Base-by-base conservation (phyloP, 495 filamentous ascomycete species). In the Talaromyces wortmannii region DNA sequence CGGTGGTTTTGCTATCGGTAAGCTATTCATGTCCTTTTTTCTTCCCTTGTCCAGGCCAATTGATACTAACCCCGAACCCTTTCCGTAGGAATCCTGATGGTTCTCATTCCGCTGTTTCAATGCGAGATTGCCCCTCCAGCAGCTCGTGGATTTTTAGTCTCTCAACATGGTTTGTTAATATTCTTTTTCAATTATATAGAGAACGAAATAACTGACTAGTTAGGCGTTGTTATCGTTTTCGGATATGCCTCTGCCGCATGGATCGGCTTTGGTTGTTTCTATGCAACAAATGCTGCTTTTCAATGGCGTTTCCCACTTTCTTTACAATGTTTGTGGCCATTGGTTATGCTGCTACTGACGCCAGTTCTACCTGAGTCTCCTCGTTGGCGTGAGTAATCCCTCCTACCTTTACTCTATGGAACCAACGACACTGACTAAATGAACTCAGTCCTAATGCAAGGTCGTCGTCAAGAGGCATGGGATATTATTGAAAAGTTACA, bases 101-200 rank as follows among this genome's bases (percentile, higher is more conserved):
- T 43, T 8, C 31, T 53, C 31, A 42, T 53, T 42, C 50, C 50
- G 11, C 18, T 53, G 3, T 53, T 42, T 53, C 50, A 53, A 31
- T 53, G 32, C 33, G 50, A 53, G 50, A 43, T 53, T 5, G 32
- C 50, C 8, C 50, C 50, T 40, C 50, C 50, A 6, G 30, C 33
- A 12, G 13, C 17, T 7, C 50, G 50, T 29, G 50, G 50, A 43
- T 46, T 46, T 46, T 7, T 46, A 1, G 44, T 46, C 10, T 46
- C 44, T 46, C 44, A 46, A 46, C 44, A 46, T 15, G 44, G 44
- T 46, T 13, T 46, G 44, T 23, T 46, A 23, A 23, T 23, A 23
- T 2, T 23, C 23, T 23, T 23, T 4, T 23, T 4, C 23, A 23
- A 23, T 23, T 23, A 23, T 23, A 23, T 2, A 40, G 36, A 13